Percentiles rank a stretch among this genome's conserved stretches.
These are phyloP conservation scores for Elongisporangium prolatum DNA, from an alignment of 352 stramenopile species.

Conservation along the genomic window DNA sequence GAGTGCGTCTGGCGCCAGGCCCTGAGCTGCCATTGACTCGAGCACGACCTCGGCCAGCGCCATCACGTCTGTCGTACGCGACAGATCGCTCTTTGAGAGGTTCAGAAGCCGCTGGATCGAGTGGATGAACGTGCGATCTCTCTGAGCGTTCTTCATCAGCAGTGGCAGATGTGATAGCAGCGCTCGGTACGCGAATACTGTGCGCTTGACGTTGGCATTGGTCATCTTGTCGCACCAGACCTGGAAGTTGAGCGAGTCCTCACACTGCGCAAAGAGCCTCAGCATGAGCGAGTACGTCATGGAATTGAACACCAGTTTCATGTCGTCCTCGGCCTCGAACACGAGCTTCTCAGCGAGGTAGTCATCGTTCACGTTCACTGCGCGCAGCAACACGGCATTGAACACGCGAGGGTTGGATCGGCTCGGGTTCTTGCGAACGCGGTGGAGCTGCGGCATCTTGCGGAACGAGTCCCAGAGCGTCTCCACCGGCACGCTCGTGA, in stretches of 20 bases:
- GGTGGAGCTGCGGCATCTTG: constrained; percentile 39
- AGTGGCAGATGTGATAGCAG: constrained; percentile 40
- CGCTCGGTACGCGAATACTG: constrained; percentile 48
- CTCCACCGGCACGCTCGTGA: constrained; percentile 33
- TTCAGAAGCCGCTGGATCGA: constrained; percentile 24
- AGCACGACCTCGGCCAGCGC: constrained; percentile 22
- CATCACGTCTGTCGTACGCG: background rate
- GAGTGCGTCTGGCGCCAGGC: constrained; percentile 30
- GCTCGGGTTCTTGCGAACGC: constrained; percentile 16
- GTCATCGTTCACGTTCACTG: constrained; percentile 44
- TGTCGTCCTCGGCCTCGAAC: constrained; percentile 22
- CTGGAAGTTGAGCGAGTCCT: constrained; percentile 41
- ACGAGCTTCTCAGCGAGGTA: constrained; percentile 54
- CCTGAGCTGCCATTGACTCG: constrained; percentile 26
- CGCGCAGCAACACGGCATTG: constrained; percentile 58
- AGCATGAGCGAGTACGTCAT: constrained; percentile 79
- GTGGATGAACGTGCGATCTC: constrained; percentile 18
- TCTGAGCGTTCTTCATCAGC: constrained; percentile 13
- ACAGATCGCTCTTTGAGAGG: background rate
- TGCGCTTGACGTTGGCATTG: constrained; percentile 28
- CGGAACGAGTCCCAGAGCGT: constrained; percentile 57
- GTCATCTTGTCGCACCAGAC: constrained; percentile 47
- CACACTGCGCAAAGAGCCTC: constrained; percentile 42
- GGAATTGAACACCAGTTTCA: constrained; percentile 45
- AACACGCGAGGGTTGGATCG: constrained; percentile 33